Evolutionary conservation across 768 basidiomycete genomes (phyloP), one percentile per base, ranked within the genome.

Genomic region (Rhizopogon vulgaris): DNA sequence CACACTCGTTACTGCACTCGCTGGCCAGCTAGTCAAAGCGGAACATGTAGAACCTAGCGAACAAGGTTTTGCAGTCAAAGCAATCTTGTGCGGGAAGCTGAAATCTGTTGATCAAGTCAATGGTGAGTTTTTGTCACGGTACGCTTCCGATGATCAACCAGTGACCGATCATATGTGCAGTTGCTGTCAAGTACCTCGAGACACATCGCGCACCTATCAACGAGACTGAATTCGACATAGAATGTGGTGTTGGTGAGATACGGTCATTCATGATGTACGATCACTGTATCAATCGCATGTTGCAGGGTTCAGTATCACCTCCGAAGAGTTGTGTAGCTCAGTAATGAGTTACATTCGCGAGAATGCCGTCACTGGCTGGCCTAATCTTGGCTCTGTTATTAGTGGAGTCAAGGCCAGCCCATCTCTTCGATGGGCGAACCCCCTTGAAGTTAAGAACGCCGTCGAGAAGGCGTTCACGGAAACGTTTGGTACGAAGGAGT

Each of bases 171-270:
- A 30, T 37, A 54, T 52, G 37, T 49, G 45, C 38, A 59, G 58
- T 51, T 60, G 90, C 90, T 12, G 73, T 81, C 18, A 92, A 86
- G 67, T 94, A 85, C 63, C 59, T 87, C 17, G 84, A 88, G 57
- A 62, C 74, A 2, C 77, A 83, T 58, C 68, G 76, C 18, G 48
- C 72, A 1, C 85, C 92, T 0, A 71, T 90, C 34, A 73, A 93
- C 58, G 78, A 81, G 11, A 69, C 61, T 10, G 84, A 83, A 38
- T 95, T 97, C 62, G 78, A 94, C 61, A 73, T 77, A 56, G 73
- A 80, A 10, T 93, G 90, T 64, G 95, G 95, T 56, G 84, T 97
- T 53, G 95, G 95, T 93, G 55, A 59, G 90, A 69, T 38, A 38
- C 30, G 27, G 11, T 37, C 6, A 37, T n/a, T 22, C 37, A 42